Evolutionary conservation across 1,284 basidiomycete genomes (phyloP).

Genomic region (Puccinia brachypodii): DNA sequence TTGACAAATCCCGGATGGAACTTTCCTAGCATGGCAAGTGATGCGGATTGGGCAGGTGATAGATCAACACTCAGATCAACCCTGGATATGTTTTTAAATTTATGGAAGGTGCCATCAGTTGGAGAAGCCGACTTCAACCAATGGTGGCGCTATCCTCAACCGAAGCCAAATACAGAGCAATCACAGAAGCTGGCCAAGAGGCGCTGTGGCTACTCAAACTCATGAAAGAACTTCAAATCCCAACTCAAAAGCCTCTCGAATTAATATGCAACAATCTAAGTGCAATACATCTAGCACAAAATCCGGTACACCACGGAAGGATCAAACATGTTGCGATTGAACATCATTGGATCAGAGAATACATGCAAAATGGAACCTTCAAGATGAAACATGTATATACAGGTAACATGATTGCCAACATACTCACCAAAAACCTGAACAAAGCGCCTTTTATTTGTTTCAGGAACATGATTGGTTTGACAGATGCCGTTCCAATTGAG

Average conservation of each 20-base stretch:
- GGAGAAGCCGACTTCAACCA: background rate
- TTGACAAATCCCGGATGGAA: background rate
- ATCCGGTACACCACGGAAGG: background rate
- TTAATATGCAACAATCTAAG: background rate
- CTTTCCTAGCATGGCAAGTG: background rate
- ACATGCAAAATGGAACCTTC: background rate
- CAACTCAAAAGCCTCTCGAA: background rate
- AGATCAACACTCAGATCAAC: background rate
- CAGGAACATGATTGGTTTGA: background rate
- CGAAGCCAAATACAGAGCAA: background rate
- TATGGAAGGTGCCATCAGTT: background rate
- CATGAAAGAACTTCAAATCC: background rate
- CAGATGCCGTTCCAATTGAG: background rate
- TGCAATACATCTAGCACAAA: background rate
- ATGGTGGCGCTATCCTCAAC: background rate
- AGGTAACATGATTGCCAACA: background rate
- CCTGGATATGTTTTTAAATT: background rate
- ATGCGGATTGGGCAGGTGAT: background rate
- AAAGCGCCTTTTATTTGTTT: background rate
- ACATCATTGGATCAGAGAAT: background rate
- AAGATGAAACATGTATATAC: background rate
- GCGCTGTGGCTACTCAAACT: background rate
- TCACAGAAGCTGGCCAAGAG: background rate
- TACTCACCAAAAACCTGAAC: background rate
- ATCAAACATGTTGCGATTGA: background rate